phyloP scores from a whole-genome alignment of 495 filamentous ascomycete species.

The Aspergillus haitiensis region DNA sequence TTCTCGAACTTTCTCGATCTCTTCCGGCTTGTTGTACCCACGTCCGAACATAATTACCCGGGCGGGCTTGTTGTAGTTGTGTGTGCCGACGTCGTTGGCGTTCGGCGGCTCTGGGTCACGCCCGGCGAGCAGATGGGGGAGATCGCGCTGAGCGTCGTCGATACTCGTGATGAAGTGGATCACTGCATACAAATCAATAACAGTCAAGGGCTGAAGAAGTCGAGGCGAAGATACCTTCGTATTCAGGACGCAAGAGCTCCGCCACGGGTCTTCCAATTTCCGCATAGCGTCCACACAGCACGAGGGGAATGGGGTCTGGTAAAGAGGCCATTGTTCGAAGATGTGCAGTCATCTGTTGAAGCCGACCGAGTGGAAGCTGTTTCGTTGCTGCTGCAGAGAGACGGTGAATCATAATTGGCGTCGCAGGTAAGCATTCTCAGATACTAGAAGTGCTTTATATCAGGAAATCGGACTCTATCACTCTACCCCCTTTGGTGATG shows the following conservation, averaged over 20 bases:
- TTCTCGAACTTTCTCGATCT: slow-evolving; percentile 28
- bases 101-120: slow-evolving; percentile 24
- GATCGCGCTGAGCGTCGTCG: slow-evolving; percentile 25
- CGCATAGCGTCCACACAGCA: neutral
- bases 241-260: slow-evolving; percentile 5
- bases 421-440: too few species aligned
- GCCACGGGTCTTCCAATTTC: neutral
- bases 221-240: slow-evolving; percentile 3
- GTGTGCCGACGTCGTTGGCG: slow-evolving; percentile 30
- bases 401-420: too few species aligned
- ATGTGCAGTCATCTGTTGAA: too few species aligned
- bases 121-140: slow-evolving; percentile 32
- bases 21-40: slow-evolving; percentile 19
- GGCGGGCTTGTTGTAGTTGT: slow-evolving; percentile 30
- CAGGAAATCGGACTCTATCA: too few species aligned
- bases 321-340: neutral
- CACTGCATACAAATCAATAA: slow-evolving; percentile 15
- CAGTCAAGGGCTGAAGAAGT: neutral
- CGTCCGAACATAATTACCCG: slow-evolving; percentile 38
- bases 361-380: too few species aligned
- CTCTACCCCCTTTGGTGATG: too few species aligned
- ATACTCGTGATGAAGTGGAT: slow-evolving; percentile 31
- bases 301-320: neutral
- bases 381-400: too few species aligned
- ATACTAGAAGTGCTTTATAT: too few species aligned